Base-by-base conservation (phyloP, 768 basidiomycete genomes). In the Pleurotus djamor region DNA sequence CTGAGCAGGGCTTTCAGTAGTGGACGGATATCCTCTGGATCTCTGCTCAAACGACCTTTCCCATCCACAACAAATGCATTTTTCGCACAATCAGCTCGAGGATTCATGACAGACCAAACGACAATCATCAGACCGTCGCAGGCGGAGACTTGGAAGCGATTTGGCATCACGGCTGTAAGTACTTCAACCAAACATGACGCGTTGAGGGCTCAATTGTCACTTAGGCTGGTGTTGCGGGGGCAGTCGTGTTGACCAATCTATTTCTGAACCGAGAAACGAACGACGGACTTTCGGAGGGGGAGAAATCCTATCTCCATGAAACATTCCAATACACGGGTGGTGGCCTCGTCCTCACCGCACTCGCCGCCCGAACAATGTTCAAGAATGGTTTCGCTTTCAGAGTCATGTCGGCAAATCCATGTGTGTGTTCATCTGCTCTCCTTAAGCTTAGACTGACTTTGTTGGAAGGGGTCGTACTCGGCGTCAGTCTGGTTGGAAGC, bases 241-340 rank as follows among this genome's bases (percentile, higher is more conserved):
- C 86, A 7, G 79, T 89, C 28, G 72, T 93, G 38, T 76, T 83
- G 3, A 75, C 86, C 28, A 82, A 92, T 63, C 79, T 75, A 2
- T 76, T 89, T 38, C 74, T 94, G 66, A 94, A 94, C 67, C 81
- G 91, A 60, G 91, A 93, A 62, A 93, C 90, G 0, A 79, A 90
- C 43, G 91, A 89, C 47, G 73, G 82, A 4, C 76, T 93, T 32
- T 82, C 84, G 41, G 57, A 70, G 0, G 77, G 79, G 0, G 92
- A 94, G 71, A 85, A 79, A 59, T 82, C 82, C 9, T 84, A 89
- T 66, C 77, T 94, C 4, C 83, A 94, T 65, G 85, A 87, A 41
- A 87, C 82, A 58, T 94, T 93, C 79, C 86, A 83, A 67, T 95
- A 93, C 65, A 92, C 92, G 5, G 93, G 89, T 9, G 89, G 81